phyloP scores from a whole-genome alignment of 192 early-diverging fungal genomes.

The Neocallimastix lanati region DNA sequence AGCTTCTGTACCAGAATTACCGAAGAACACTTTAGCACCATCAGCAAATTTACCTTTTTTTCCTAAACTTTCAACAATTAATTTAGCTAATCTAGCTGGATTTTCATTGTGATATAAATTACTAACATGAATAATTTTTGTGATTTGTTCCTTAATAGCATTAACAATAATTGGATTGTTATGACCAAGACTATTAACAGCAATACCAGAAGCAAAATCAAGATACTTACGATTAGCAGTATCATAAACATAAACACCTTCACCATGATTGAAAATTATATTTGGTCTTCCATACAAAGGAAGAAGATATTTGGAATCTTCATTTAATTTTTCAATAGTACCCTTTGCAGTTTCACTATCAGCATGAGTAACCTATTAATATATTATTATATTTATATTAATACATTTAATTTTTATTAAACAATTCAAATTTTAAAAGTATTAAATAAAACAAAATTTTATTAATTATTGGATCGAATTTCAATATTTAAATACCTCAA shows the following conservation, averaged over 20 bases:
- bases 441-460: too few relatives aligned
- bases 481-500: too few relatives aligned
- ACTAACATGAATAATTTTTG: conserved; percentile 62
- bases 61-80: conserved; percentile 42
- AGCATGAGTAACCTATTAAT: neutral
- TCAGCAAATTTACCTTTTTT: conserved; percentile 18
- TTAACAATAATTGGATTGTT: conserved; percentile 51
- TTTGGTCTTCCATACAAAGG: conserved; percentile 24
- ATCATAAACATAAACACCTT: conserved; percentile 68
- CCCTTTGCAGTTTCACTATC: neutral
- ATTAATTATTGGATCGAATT: too few relatives aligned
- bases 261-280: conserved; percentile 51
- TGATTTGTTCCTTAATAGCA: conserved; percentile 65
- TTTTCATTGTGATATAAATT: conserved; percentile 89
- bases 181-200: conserved; percentile 86
- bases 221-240: conserved; percentile 54
- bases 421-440: too few relatives aligned
- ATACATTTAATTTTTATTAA: too few relatives aligned
- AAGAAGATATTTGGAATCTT: neutral
- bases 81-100: conserved; percentile 58
- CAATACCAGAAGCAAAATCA: conserved; percentile 88
- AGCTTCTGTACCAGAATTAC: conserved; percentile 94
- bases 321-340: neutral
- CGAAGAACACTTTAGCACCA: conserved; percentile 68
- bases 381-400: too few relatives aligned